phyloP scores from a whole-genome alignment of 2,329 filamentous ascomycete species.

The Escovopsis sp. region DNA sequence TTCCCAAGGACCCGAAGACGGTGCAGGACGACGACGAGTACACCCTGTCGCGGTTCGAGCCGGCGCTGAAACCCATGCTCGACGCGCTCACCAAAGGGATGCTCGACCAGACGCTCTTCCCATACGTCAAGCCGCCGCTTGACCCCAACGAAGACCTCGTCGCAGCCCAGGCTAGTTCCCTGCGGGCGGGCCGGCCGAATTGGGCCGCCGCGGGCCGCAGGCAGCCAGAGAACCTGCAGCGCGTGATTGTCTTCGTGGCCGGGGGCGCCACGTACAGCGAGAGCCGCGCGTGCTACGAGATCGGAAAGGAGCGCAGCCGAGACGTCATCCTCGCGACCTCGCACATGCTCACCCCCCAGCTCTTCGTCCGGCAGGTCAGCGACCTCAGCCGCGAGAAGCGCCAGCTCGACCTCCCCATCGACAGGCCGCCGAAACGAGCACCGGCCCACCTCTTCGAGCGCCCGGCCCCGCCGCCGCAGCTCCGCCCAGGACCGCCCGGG shows the following conservation, averaged over 20 bases:
- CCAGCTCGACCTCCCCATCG: conserved; percentile 64
- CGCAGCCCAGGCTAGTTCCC: conserved; percentile 50
- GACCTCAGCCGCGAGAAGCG: conserved; percentile 66
- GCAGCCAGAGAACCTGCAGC: conserved; percentile 66
- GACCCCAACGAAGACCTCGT: conserved; percentile 46
- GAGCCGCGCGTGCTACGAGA: conserved; percentile 75
- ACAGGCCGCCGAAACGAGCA: conserved; percentile 65
- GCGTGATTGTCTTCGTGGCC: conserved; percentile 87
- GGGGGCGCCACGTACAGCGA: conserved; percentile 93
- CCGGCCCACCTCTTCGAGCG: conserved; percentile 78
- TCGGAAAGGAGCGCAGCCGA: conserved; percentile 54
- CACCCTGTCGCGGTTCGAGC: conserved; percentile 74
- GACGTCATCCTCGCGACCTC: conserved; percentile 83
- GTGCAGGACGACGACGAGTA: conserved; percentile 56
- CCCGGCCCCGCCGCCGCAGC: conserved; percentile 37
- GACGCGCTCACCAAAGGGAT: conserved; percentile 56
- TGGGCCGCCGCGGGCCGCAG: conserved; percentile 77
- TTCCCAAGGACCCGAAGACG: conserved; percentile 48
- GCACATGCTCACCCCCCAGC: conserved; percentile 77
- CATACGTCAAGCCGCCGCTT: conserved; percentile 56
- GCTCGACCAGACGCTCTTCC: conserved; percentile 52
- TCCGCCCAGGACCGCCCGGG: conserved; percentile 5
- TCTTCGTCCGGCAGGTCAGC: conserved; percentile 70
- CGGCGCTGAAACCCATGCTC: conserved; percentile 68
- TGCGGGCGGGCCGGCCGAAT: conserved; percentile 83